Evolutionary conservation across 2,329 filamentous ascomycete genomes (phyloP).

Genomic region (Celoporthe dispersa): DNA sequence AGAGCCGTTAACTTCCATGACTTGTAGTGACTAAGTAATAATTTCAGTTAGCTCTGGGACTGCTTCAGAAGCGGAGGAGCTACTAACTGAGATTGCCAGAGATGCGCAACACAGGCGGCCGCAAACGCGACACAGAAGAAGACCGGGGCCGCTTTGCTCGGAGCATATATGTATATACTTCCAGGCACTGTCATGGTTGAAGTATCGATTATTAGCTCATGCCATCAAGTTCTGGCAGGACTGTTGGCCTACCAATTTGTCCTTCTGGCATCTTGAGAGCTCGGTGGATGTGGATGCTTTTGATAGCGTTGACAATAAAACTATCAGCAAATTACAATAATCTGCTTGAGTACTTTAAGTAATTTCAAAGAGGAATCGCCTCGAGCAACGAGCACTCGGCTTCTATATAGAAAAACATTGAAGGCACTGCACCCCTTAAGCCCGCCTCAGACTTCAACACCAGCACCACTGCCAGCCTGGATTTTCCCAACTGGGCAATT

Average conservation of each 20-base stretch:
- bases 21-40: slow-evolving; percentile 42
- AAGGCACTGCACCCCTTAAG: too few species aligned
- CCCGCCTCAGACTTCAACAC: too few species aligned
- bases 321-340: neutral
- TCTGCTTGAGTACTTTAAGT: neutral
- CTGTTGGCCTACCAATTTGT: neutral
- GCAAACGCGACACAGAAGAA: slow-evolving; percentile 42
- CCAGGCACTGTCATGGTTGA: slow-evolving; percentile 29
- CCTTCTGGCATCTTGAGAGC: slow-evolving; percentile 12
- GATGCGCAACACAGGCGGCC: slow-evolving; percentile 36
- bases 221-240: neutral
- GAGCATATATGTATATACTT: slow-evolving; percentile 40
- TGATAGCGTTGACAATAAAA: neutral
- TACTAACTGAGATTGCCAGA: slow-evolving; percentile 34
- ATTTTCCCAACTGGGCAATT: neutral
- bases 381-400: neutral
- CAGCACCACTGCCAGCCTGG: too few species aligned
- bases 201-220: neutral
- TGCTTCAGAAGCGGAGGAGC: neutral
- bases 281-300: neutral
- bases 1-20: slow-evolving; percentile 48
- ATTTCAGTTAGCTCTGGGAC: neutral
- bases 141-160: slow-evolving; percentile 43
- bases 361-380: neutral
- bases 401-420: neutral